Percentiles rank a stretch among this genome's conserved stretches.
phyloP scores from a whole-genome alignment of 73 alveolate species.

The Paramecium biaurelia region DNA sequence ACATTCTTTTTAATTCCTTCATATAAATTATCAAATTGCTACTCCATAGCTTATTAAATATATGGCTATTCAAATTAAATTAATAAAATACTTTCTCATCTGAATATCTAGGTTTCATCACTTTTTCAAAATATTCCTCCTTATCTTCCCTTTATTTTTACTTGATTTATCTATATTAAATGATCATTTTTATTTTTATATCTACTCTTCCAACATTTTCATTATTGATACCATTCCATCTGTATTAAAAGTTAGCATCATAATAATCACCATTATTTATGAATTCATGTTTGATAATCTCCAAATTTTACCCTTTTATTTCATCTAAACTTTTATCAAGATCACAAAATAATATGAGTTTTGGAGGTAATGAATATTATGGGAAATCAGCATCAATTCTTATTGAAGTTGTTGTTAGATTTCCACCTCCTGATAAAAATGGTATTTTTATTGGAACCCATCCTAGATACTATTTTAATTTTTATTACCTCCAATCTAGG shows the following conservation, averaged over 20 bases:
- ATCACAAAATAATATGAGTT: neutral
- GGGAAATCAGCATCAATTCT: neutral
- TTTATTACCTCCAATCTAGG: neutral
- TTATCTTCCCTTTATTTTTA: neutral
- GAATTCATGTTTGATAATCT: neutral
- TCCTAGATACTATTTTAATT: neutral
- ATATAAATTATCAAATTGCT: neutral
- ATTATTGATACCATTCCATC: neutral
- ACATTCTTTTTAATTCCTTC: neutral
- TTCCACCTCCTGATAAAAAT: neutral
- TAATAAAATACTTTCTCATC: neutral
- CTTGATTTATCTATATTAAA: neutral
- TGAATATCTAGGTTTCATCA: neutral
- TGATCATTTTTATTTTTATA: neutral
- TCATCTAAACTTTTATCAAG: neutral
- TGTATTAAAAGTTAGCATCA: constrained; percentile 14
- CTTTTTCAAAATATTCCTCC: neutral
- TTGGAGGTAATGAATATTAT: neutral
- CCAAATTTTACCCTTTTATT: neutral
- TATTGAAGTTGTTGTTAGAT: neutral
- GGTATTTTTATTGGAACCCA: neutral
- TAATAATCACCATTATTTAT: neutral
- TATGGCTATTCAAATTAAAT: neutral
- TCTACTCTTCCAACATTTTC: neutral
- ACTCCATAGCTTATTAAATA: neutral